Conservation (phyloP, 768 basidiomycete species). For the Lentinula guzmanii region DNA sequence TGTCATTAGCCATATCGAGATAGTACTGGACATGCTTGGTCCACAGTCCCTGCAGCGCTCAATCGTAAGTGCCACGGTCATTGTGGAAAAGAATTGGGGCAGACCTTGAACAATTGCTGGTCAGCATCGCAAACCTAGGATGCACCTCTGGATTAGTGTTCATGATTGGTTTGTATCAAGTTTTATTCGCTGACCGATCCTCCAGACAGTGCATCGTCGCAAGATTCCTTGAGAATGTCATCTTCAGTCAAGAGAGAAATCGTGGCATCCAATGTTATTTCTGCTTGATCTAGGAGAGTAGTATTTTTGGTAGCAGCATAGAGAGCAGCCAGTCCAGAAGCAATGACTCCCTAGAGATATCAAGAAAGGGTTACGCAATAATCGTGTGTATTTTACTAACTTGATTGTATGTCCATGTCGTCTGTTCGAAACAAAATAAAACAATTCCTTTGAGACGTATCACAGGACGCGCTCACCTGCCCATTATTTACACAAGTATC, state of each 20-base stretch:
- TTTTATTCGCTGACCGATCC: constrained; percentile 13
- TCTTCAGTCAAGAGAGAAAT: constrained; percentile 31
- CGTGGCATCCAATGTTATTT: constrained; percentile 48
- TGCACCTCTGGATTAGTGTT: not conserved
- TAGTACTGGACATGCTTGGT: constrained; percentile 47
- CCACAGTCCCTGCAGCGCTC: constrained; percentile 36
- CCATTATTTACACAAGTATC: constrained; percentile 17
- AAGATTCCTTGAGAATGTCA: constrained; percentile 44
- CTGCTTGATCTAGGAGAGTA: constrained; percentile 37
- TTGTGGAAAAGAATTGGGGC: not conserved
- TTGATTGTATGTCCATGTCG: constrained; percentile 58
- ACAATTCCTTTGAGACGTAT: not conserved
- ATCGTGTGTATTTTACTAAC: constrained; percentile 15
- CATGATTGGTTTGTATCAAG: not conserved
- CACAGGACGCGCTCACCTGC: constrained; percentile 15
- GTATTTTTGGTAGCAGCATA: constrained; percentile 31
- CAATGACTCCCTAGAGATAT: constrained; percentile 41
- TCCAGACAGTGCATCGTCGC: constrained; percentile 37
- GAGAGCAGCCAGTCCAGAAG: constrained; percentile 45
- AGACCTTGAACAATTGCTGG: constrained; percentile 44
- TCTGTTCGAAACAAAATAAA: constrained; percentile 21
- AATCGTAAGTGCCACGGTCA: not conserved
- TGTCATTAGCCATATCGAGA: constrained; percentile 37
- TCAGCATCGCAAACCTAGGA: constrained; percentile 33
- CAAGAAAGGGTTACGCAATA: not conserved